phyloP scores from a whole-genome alignment of 2,329 filamentous ascomycete species.

The Apiospora rasikravindrae region DNA sequence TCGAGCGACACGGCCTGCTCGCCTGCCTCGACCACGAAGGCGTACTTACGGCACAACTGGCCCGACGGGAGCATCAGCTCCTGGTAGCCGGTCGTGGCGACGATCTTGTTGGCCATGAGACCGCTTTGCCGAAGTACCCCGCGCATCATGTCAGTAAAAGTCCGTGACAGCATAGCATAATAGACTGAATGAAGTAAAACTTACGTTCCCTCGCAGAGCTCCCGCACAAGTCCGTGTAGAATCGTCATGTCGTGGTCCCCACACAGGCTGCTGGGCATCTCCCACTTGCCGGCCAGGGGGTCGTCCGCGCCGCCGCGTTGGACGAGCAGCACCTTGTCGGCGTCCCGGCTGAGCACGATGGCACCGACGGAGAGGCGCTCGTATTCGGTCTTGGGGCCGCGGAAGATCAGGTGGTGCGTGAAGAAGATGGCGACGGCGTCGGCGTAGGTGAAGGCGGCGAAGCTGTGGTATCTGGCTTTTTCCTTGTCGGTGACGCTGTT shows the following conservation, averaged over 20 bases:
- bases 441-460: background rate
- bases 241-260: background rate
- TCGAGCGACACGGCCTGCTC: background rate
- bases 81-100: background rate
- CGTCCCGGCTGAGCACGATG: background rate
- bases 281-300: background rate
- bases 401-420: slow-evolving; percentile 39
- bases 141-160: background rate
- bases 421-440: slow-evolving; percentile 19
- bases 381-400: background rate
- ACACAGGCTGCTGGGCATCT: background rate
- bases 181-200: background rate
- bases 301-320: background rate
- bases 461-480: too few species aligned
- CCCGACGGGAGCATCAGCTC: background rate
- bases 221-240: background rate
- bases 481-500: background rate
- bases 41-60: slow-evolving; percentile 6
- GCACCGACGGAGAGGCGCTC: background rate
- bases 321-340: slow-evolving; percentile 1
- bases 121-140: background rate
- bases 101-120: background rate
- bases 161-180: background rate
- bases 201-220: background rate
- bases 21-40: background rate